Conservation (phyloP, 768 basidiomycete genomes). For the Paxillus involutus region DNA sequence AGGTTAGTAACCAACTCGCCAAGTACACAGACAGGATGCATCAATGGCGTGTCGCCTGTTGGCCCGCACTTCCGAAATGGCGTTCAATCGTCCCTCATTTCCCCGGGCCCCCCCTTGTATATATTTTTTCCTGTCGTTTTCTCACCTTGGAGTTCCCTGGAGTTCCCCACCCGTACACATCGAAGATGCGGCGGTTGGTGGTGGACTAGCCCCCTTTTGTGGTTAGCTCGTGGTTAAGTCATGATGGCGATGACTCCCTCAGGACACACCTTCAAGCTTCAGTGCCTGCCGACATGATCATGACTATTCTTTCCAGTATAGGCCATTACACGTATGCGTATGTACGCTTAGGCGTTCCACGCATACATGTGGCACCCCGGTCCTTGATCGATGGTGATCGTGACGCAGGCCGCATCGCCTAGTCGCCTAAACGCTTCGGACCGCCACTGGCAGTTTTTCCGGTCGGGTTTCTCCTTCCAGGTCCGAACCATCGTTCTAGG, state of each 20-base stretch:
- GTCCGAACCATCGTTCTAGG: no score
- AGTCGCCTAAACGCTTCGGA: not conserved
- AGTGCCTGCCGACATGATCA: not conserved
- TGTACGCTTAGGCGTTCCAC: no score
- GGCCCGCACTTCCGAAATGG: not conserved
- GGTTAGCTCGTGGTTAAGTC: constrained; percentile 4
- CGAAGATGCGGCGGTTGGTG: not conserved
- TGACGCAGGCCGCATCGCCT: no score
- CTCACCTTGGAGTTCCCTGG: constrained; percentile 1
- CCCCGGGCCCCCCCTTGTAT: not conserved
- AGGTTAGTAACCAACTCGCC: not conserved
- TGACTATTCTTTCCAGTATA: not conserved
- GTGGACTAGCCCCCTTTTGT: not conserved
- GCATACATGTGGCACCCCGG: no score
- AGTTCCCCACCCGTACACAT: constrained; percentile 3
- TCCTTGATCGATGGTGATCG: no score
- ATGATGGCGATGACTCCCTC: constrained; percentile 3
- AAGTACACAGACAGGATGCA: no score
- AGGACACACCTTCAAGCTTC: not conserved
- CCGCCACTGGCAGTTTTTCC: not conserved
- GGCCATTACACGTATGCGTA: not conserved
- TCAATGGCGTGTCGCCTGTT: not conserved
- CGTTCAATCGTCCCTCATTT: not conserved
- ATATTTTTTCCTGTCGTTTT: not conserved
- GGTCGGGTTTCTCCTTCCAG: not conserved